Conservation (phyloP, 768 basidiomycete genomes). For the Naganishia friedmannii region DNA sequence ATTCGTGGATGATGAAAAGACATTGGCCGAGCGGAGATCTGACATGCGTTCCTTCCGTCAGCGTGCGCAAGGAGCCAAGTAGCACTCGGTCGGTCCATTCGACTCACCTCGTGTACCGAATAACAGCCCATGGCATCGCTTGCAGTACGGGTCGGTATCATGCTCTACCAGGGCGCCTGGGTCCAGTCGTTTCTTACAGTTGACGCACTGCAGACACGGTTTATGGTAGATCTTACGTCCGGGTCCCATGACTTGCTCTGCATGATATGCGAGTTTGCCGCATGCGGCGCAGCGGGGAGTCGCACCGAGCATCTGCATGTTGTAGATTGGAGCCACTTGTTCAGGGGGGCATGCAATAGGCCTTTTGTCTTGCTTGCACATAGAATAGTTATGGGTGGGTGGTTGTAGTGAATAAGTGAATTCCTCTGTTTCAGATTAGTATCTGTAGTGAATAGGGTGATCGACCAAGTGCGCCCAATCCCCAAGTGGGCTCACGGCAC, state of each 20-base stretch:
- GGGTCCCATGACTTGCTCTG: constrained; percentile 31
- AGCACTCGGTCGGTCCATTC: no score
- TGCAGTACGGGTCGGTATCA: constrained; percentile 27
- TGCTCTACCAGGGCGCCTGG: constrained; percentile 24
- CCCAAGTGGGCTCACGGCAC: no score
- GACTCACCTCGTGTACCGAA: constrained; percentile 30
- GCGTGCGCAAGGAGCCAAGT: background rate
- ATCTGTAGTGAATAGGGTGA: no score
- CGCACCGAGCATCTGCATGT: constrained; percentile 15
- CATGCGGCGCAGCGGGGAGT: constrained; percentile 21
- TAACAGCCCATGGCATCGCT: constrained; percentile 26
- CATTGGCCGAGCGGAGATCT: constrained; percentile 29
- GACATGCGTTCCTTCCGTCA: background rate
- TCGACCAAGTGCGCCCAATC: background rate
- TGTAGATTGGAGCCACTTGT: no score
- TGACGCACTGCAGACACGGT: constrained; percentile 27
- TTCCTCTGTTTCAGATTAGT: background rate
- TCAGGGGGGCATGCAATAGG: no score
- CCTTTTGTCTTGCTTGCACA: no score
- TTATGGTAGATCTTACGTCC: constrained; percentile 31
- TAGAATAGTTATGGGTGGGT: no score
- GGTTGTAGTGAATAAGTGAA: background rate
- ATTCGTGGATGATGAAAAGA: constrained; percentile 11
- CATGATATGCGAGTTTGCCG: constrained; percentile 27
- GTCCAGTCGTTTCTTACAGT: constrained; percentile 32